phyloP scores from a whole-genome alignment of 805 yeast species.

The Saccharomycopsis sp. region DNA sequence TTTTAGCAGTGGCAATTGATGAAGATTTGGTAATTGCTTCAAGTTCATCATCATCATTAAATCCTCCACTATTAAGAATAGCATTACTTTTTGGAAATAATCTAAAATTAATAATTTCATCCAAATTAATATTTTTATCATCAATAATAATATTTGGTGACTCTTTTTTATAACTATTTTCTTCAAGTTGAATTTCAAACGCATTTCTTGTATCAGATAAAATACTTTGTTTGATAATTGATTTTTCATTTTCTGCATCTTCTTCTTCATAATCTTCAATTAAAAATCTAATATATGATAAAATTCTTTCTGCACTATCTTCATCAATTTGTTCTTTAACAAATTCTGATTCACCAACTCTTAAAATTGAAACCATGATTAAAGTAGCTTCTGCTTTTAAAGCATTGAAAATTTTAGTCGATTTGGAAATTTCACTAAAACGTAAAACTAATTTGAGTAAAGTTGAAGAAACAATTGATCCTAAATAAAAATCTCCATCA shows the following conservation, averaged over 20 bases:
- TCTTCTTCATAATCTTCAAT: slow-evolving; percentile 49
- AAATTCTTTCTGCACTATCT: slow-evolving; percentile 90
- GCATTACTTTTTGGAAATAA: slow-evolving; percentile 28
- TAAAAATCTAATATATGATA: slow-evolving; percentile 75
- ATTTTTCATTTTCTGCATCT: slow-evolving; percentile 29
- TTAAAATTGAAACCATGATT: slow-evolving; percentile 80
- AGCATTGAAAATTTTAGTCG: slow-evolving; percentile 59
- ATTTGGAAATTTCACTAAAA: slow-evolving; percentile 45
- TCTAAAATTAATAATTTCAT: slow-evolving; percentile 69
- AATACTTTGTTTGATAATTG: slow-evolving; percentile 52
- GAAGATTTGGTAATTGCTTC: slow-evolving; percentile 16
- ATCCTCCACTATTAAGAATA: slow-evolving; percentile 25
- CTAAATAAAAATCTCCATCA: slow-evolving; percentile 84
- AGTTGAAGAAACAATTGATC: slow-evolving; percentile 79
- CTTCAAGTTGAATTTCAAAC: slow-evolving; percentile 55
- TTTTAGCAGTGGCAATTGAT: slow-evolving; percentile 23
- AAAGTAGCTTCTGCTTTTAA: slow-evolving; percentile 91
- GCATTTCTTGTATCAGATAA: slow-evolving; percentile 84
- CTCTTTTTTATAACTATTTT: slow-evolving; percentile 43
- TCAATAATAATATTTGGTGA: slow-evolving; percentile 21
- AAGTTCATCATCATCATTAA: slow-evolving; percentile 29
- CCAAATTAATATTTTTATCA: slow-evolving; percentile 44
- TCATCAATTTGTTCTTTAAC: slow-evolving; percentile 80
- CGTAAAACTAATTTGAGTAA: slow-evolving; percentile 81
- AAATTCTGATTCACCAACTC: slow-evolving; percentile 70